Percentiles rank a stretch among this genome's conserved stretches.
These are phyloP conservation scores for Aspergillus sp. DNA, from an alignment of 2,329 filamentous ascomycete genomes.

Conservation along the genomic window DNA sequence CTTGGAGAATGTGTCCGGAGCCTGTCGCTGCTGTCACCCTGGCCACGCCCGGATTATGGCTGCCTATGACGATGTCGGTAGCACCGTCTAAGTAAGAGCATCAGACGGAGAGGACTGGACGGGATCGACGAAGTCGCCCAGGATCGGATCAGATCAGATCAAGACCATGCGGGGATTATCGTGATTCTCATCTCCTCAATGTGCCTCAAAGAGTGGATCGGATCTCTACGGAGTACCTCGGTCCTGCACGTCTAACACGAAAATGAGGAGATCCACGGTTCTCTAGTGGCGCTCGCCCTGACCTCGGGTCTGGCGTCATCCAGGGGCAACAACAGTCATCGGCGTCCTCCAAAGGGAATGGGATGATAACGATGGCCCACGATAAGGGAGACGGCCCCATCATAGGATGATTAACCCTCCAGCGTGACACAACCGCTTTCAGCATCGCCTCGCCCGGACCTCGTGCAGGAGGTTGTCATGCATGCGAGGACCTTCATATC, in stretches of 20 bases:
- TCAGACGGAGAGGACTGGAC: no score
- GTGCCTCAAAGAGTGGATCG: background rate
- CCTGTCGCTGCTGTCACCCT: background rate
- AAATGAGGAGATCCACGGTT: background rate
- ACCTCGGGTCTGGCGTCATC: constrained; percentile 1
- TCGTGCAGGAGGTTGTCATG: constrained; percentile 10
- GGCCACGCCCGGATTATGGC: background rate
- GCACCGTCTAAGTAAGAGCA: background rate
- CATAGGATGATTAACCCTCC: constrained; percentile 1
- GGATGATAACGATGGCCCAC: background rate
- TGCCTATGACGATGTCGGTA: background rate
- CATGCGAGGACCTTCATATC: constrained; percentile 1
- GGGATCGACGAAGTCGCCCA: no score
- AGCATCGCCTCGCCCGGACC: constrained; percentile 10
- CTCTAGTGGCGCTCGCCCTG: background rate
- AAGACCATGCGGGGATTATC: background rate
- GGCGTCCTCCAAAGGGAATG: background rate
- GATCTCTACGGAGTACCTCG: background rate
- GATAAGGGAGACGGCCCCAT: background rate
- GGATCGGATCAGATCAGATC: no score
- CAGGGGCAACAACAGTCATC: background rate
- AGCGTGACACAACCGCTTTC: constrained; percentile 10
- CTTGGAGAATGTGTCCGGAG: background rate
- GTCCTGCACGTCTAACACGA: background rate
- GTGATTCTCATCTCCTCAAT: background rate